These are phyloP conservation scores for Neospermospora avenae DNA, from an alignment of 2,329 filamentous ascomycete genomes.

Conservation along the genomic window DNA sequence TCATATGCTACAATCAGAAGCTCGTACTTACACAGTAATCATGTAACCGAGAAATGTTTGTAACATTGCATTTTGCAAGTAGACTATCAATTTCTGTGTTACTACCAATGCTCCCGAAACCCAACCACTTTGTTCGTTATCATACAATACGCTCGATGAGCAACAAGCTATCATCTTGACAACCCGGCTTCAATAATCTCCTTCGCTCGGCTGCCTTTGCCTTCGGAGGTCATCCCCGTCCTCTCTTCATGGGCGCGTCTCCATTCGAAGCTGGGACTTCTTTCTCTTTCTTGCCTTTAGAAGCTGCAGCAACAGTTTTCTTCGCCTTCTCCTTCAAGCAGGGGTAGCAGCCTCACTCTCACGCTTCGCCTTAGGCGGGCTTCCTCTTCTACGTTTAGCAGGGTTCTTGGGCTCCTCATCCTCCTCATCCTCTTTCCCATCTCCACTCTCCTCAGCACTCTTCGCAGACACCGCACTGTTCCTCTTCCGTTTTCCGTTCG, in stretches of 20 bases:
- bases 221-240: slow-evolving; percentile 12
- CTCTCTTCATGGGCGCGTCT: neutral
- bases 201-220: neutral
- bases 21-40: too few relatives aligned
- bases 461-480: neutral
- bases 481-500: neutral
- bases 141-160: too few relatives aligned
- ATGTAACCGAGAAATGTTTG: too few relatives aligned
- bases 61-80: too few relatives aligned
- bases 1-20: too few relatives aligned
- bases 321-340: neutral
- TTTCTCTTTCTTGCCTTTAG: neutral
- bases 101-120: too few relatives aligned
- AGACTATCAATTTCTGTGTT: too few relatives aligned
- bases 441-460: neutral
- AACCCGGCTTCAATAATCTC: too few relatives aligned
- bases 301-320: too few relatives aligned
- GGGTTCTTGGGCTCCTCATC: neutral
- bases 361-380: slow-evolving; percentile 3
- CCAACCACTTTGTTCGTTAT: too few relatives aligned
- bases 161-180: neutral
- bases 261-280: neutral
- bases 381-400: slow-evolving; percentile 7
- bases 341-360: neutral
- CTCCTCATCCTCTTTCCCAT: neutral